A percentile compares a stretch with the other conserved stretches of the same genome.
Evolutionary conservation across 2,329 filamentous ascomycete species (phyloP).

Genomic region (Xylariaceae sp.): DNA sequence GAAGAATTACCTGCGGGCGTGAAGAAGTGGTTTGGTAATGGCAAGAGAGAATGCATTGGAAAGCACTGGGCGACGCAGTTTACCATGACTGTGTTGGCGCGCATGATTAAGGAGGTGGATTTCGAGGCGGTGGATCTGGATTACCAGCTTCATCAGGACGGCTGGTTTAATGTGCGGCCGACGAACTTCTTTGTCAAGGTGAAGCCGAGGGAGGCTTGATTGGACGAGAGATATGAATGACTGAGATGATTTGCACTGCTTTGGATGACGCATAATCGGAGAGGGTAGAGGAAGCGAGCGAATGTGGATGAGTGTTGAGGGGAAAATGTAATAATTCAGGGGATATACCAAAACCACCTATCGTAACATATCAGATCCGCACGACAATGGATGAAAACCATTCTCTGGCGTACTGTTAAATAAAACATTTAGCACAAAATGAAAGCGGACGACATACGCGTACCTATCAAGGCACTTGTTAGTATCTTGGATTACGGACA

Average conservation of each 20-base stretch:
- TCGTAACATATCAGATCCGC: no score
- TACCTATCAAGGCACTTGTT: no score
- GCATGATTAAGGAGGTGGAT: constrained; percentile 41
- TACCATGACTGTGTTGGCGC: constrained; percentile 38
- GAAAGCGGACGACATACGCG: no score
- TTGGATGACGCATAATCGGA: no score
- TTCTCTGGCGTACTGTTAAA: no score
- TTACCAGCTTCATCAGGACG: constrained; percentile 42
- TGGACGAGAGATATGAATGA: background rate
- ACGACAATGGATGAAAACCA: no score
- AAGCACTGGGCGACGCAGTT: constrained; percentile 47
- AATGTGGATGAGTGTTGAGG: no score
- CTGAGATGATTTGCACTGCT: background rate
- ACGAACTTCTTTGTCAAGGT: constrained; percentile 42
- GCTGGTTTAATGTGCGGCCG: constrained; percentile 50
- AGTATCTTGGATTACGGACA: no score
- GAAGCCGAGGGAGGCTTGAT: constrained; percentile 32
- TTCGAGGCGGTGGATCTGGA: constrained; percentile 39
- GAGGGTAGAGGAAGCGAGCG: no score
- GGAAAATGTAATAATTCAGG: no score
- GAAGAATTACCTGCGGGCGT: constrained; percentile 40
- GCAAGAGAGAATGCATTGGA: constrained; percentile 48
- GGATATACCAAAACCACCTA: no score
- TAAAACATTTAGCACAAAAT: no score
- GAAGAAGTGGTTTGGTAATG: constrained; percentile 49